These are phyloP conservation scores for Cymbidium sinense DNA, from an alignment of 106 monocot species.

Conservation along the genomic window DNA sequence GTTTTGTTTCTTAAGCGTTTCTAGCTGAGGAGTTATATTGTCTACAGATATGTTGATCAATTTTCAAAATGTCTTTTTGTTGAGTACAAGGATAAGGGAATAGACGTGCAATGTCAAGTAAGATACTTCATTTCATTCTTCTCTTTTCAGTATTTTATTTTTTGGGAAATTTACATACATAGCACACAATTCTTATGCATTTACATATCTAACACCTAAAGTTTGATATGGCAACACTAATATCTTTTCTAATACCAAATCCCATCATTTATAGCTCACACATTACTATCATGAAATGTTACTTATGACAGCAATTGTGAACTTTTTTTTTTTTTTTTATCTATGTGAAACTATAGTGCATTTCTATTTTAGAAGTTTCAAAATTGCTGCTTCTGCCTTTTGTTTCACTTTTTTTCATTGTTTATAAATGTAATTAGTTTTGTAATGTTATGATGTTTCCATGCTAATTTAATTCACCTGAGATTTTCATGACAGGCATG, in stretches of 20 bases:
- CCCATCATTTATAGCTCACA: background rate
- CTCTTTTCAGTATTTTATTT: background rate
- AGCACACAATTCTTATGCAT: no score
- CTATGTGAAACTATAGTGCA: background rate
- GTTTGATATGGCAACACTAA: background rate
- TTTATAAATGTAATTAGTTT: no score
- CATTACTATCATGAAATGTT: background rate
- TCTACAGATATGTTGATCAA: constrained; percentile 71
- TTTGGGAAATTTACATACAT: no score
- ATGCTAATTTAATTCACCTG: no score
- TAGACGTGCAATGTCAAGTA: constrained; percentile 98
- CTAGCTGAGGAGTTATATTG: background rate
- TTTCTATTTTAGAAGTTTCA: no score
- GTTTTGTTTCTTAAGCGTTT: background rate
- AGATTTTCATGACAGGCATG: no score
- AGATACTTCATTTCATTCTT: background rate
- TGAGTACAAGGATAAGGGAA: constrained; percentile 83
- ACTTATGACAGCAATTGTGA: background rate
- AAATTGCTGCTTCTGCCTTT: no score
- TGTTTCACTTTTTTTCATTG: no score
- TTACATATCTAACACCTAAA: no score
- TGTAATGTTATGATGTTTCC: no score
- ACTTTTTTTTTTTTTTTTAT: background rate
- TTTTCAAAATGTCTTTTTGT: constrained; percentile 81
- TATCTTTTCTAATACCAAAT: background rate